phyloP scores from a whole-genome alignment of 208 protist genomes.

The Strigomonas galati region DNA sequence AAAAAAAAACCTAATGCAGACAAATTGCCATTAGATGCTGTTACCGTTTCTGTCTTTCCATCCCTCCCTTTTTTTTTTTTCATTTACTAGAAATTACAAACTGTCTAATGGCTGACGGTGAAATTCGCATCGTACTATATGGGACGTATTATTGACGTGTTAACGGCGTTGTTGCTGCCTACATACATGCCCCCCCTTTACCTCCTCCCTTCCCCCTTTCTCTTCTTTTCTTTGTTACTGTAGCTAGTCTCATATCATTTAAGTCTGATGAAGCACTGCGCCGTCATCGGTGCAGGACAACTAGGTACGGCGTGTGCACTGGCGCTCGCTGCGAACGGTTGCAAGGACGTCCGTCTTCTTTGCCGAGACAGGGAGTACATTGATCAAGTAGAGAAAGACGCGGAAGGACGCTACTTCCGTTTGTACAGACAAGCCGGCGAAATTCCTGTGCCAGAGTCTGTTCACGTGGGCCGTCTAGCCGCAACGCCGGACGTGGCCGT shows the following conservation, averaged over 20 bases:
- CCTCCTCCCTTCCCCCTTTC: background rate
- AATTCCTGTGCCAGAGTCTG: background rate
- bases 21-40: too few relatives aligned
- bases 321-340: slow-evolving; percentile 36
- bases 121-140: too few relatives aligned
- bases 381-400: background rate
- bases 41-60: slow-evolving; percentile 22
- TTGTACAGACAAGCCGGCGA: background rate
- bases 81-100: background rate
- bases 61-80: slow-evolving; percentile 12
- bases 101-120: too few relatives aligned
- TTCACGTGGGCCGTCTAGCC: background rate
- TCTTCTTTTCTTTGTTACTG: slow-evolving; percentile 4
- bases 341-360: background rate
- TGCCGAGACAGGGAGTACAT: background rate
- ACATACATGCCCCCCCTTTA: background rate
- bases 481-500: too few relatives aligned
- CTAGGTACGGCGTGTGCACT: slow-evolving; percentile 66
- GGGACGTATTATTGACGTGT: too few relatives aligned
- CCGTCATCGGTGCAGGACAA: slow-evolving; percentile 69
- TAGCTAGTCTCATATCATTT: too few relatives aligned
- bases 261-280: slow-evolving; percentile 16
- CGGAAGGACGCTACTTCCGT: background rate
- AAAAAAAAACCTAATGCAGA: too few relatives aligned
- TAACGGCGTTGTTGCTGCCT: too few relatives aligned